Conservation (phyloP, 2,329 filamentous ascomycete genomes). For the Xylaria sp. region DNA sequence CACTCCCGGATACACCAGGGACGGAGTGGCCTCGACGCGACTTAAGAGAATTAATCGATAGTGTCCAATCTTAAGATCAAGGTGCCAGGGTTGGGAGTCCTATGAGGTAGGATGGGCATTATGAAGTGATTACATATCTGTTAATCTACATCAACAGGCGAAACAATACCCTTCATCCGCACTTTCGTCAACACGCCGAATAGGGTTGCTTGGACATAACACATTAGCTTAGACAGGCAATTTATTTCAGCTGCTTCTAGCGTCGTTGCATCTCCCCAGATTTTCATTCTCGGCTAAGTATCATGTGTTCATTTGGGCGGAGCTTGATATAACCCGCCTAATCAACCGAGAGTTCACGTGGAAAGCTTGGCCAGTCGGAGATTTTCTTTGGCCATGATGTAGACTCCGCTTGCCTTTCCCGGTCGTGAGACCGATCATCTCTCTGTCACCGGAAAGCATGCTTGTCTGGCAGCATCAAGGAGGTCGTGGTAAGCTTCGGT, state of each 20-base stretch:
- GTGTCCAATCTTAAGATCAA: not conserved
- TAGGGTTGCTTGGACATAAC: conserved; percentile 1
- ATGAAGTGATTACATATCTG: not conserved
- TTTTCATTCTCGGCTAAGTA: conserved; percentile 29
- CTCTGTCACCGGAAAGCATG: not conserved
- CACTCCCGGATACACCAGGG: conserved; percentile 59
- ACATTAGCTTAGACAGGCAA: conserved; percentile 9
- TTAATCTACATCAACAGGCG: not conserved
- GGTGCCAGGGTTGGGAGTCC: not conserved
- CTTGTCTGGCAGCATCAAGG: not conserved
- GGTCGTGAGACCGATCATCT: conserved; percentile 1
- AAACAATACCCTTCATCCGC: conserved; percentile 15
- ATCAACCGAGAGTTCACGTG: conserved; percentile 22
- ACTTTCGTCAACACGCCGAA: not conserved
- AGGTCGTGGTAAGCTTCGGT: not conserved
- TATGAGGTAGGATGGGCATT: not conserved
- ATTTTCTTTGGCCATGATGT: conserved; percentile 5
- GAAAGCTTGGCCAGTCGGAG: conserved; percentile 16
- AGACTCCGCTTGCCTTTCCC: conserved; percentile 26
- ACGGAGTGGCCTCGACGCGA: conserved; percentile 63
- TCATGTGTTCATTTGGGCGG: not conserved
- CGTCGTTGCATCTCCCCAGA: conserved; percentile 28
- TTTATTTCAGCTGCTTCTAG: conserved; percentile 7
- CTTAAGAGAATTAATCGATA: conserved; percentile 55
- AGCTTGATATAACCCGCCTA: conserved; percentile 22